Percentiles rank a stretch among this genome's conserved stretches.
Evolutionary conservation across 2,329 filamentous ascomycete species (phyloP).

Genomic region (Nakataea oryzae): DNA sequence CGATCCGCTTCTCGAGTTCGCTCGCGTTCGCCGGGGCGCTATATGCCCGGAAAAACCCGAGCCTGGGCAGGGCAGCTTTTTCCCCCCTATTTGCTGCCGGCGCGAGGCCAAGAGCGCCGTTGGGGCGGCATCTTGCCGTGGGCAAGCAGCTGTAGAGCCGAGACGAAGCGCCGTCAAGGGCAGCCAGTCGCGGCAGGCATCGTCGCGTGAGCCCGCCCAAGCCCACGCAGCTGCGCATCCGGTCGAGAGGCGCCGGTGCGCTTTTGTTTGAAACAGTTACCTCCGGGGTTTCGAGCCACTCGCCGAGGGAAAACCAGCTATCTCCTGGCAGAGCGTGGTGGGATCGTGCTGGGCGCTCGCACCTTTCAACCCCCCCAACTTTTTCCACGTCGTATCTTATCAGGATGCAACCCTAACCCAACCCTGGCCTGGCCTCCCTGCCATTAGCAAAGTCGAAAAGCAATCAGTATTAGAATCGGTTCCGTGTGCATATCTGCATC

Average conservation of each 20-base stretch:
- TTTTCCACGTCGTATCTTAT: neutral
- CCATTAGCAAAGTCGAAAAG: too few species aligned
- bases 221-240: slow-evolving; percentile 13
- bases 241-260: slow-evolving; percentile 10
- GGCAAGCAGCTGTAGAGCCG: neutral
- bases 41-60: neutral
- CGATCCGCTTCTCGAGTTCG: slow-evolving; percentile 50
- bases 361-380: neutral
- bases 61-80: neutral
- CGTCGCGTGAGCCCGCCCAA: slow-evolving; percentile 1
- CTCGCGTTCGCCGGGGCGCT: slow-evolving; percentile 2
- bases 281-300: neutral
- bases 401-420: neutral
- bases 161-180: neutral
- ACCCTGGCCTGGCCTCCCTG: neutral
- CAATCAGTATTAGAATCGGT: too few species aligned
- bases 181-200: neutral
- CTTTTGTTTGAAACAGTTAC: neutral
- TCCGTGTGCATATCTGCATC: too few species aligned
- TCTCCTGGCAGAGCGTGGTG: neutral
- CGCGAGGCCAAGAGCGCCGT: neutral
- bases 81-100: neutral
- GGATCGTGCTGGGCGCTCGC: neutral
- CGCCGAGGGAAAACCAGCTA: neutral
- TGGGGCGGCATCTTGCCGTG: neutral